Percentiles rank a stretch among this genome's conserved stretches.
These are phyloP conservation scores for Saturnispora diversa DNA, from an alignment of 805 yeast species.

Conservation along the genomic window DNA sequence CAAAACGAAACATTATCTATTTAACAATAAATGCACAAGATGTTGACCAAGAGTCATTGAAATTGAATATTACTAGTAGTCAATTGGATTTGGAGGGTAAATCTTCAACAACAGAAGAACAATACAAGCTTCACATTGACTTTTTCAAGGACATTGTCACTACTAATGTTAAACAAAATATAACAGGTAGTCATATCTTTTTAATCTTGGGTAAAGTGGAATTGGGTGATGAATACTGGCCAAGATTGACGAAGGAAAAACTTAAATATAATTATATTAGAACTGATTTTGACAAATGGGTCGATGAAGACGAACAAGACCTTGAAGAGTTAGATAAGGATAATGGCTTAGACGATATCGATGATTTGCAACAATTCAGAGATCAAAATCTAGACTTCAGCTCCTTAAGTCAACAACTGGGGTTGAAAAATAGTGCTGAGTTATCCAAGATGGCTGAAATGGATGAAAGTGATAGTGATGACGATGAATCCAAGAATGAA, in stretches of 20 bases:
- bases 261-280: constrained; percentile 69
- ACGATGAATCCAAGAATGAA: constrained; percentile 24
- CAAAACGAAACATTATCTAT: constrained; percentile 64
- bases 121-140: constrained; percentile 60
- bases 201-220: constrained; percentile 66
- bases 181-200: constrained; percentile 55
- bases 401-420: constrained; percentile 27
- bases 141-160: constrained; percentile 70
- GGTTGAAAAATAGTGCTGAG: constrained; percentile 44
- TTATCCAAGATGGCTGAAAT: constrained; percentile 17
- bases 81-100: constrained; percentile 44
- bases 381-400: constrained; percentile 25
- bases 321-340: constrained; percentile 42
- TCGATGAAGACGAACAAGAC: constrained; percentile 96
- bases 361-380: constrained; percentile 20
- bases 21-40: constrained; percentile 71
- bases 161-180: constrained; percentile 48
- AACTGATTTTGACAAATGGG: constrained; percentile 97
- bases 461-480: constrained; percentile 27
- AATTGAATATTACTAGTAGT: constrained; percentile 49
- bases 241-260: constrained; percentile 85
- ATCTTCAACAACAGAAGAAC: constrained; percentile 36
- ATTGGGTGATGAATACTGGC: constrained; percentile 78
- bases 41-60: constrained; percentile 32
- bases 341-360: constrained; percentile 15